Evolutionary conservation across 1,284 basidiomycete species (phyloP), one percentile per base, ranked within the genome.

Genomic region (Macrocybe sp.): DNA sequence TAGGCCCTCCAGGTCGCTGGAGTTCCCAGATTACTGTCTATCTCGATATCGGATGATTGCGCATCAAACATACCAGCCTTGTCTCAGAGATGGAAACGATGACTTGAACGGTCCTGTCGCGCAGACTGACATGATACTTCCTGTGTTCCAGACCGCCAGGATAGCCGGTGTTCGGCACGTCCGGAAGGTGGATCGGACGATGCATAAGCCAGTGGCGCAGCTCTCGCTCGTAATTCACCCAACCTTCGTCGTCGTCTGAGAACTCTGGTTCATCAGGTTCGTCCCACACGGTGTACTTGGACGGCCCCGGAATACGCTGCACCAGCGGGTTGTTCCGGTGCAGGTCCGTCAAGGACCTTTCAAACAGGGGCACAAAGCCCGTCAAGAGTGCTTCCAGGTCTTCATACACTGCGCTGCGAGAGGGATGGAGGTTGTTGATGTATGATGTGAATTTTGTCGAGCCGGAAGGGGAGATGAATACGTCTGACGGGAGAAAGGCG

Each of bases 391-490:
- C 45, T 46, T 67, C 64, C 28, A 80, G 61, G 12, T 58, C 57
- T 8, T 43, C 40, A 57, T 77, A 74, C 12, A 74, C 57, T 2
- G 53, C 37, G 0, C 49, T 49, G 35, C 69, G 55, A 7, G 52
- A 47, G 6, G 73, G 75, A 48, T 79, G 61, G n/a, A 81, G 58
- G 49, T 78, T 75, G 60, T 79, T 80, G 62, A 81, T 78, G 60
- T 81, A 81, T 4, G 72, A 71, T 8, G 64, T 51, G 40, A 74
- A 69, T 49, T 60, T 59, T n/a, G 63, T 68, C 22, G 45, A 50
- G 11, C 58, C 63, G 4, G 62, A 48, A 5, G 57, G 44, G 9
- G 69, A 65, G 29, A 80, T 59, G 31, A 52, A 55, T 28, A 78
- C 69, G 39, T 73, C 66, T 5, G 77, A 68, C 6, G 79, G 78